These are phyloP conservation scores for Botrytis fragariae DNA, from an alignment of 2,329 filamentous ascomycete genomes.

Conservation along the genomic window DNA sequence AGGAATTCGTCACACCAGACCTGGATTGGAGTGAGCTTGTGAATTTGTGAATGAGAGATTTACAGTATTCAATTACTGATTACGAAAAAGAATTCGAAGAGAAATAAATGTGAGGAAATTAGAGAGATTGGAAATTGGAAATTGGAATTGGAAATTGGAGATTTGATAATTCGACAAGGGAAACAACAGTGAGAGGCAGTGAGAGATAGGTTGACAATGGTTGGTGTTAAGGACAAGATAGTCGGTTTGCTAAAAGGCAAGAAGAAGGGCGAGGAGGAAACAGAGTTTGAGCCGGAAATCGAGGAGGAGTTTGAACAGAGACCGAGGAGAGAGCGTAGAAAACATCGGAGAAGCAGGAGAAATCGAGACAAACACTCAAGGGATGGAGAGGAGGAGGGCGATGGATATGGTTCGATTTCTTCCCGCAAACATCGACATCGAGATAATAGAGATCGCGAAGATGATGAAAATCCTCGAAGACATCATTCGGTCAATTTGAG, in stretches of 20 bases:
- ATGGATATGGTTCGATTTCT: neutral
- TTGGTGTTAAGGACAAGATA: conserved; percentile 12
- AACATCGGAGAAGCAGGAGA: conserved; percentile 10
- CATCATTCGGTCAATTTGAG: conserved; percentile 12
- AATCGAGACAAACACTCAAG: conserved; percentile 2
- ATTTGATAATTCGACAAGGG: neutral
- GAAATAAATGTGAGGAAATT: neutral
- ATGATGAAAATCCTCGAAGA: conserved; percentile 10
- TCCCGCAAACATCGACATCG: neutral
- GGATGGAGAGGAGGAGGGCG: neutral
- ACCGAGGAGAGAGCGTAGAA: conserved; percentile 13
- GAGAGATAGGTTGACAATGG: neutral
- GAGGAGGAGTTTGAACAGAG: conserved; percentile 6
- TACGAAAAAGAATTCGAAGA: neutral
- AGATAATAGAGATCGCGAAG: conserved; percentile 1
- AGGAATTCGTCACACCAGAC: neutral
- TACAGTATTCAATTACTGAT: neutral
- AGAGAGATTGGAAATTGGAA: neutral
- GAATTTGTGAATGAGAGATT: neutral
- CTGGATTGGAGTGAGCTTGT: neutral
- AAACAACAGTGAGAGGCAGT: neutral
- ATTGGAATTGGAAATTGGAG: neutral
- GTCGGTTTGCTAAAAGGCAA: conserved; percentile 3
- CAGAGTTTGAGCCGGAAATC: neutral
- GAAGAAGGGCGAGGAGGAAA: conserved; percentile 5